Conservation (phyloP, 2,329 filamentous ascomycete genomes). For the Calonectria crousiana region DNA sequence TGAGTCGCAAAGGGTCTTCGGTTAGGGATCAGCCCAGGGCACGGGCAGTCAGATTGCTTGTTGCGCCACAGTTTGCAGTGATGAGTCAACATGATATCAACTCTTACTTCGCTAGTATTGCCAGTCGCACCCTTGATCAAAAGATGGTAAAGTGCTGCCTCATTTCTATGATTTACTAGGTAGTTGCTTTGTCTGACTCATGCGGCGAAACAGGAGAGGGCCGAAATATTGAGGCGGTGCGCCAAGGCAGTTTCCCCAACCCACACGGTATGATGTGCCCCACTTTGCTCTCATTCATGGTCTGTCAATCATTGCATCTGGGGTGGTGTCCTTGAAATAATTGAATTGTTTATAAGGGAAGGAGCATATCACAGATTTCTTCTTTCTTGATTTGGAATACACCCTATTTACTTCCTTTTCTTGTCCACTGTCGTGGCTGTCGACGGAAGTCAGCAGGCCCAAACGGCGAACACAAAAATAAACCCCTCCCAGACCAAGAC, state of each 20-base stretch:
- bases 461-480: slow-evolving; percentile 17
- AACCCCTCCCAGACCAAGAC: neutral
- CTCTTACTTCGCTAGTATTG: neutral
- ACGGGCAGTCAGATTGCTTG: neutral
- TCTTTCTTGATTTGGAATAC: neutral
- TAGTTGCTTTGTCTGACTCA: slow-evolving; percentile 30
- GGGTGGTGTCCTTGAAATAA: neutral
- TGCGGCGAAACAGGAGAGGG: slow-evolving; percentile 17
- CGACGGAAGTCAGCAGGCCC: slow-evolving; percentile 2
- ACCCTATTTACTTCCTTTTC: neutral
- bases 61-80: neutral
- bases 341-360: neutral
- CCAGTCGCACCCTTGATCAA: neutral
- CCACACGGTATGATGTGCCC: slow-evolving; percentile 21
- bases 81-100: neutral
- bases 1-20: neutral
- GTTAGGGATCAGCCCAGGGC: neutral
- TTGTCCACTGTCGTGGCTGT: neutral
- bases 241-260: slow-evolving; percentile 40
- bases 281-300: slow-evolving; percentile 14
- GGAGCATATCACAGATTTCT: neutral
- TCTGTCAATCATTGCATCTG: neutral
- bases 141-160: neutral
- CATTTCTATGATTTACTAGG: neutral
- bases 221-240: slow-evolving; percentile 40